A percentile compares a stretch with the other conserved stretches of the same genome.
These are phyloP conservation scores for Cercophora scortea DNA, from an alignment of 495 filamentous ascomycete species.

Conservation along the genomic window DNA sequence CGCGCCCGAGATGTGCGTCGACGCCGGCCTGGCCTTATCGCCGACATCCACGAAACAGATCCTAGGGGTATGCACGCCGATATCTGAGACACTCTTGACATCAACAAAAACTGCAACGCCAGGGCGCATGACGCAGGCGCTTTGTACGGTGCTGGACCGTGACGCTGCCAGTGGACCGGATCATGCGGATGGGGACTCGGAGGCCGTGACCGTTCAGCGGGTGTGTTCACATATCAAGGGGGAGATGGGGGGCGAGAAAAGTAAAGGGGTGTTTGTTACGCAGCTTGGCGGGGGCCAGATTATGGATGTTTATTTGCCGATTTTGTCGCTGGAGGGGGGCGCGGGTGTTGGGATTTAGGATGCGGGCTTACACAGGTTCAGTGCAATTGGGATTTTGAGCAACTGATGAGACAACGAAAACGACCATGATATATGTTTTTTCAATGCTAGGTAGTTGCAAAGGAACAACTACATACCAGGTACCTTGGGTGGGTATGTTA, in stretches of 20 bases:
- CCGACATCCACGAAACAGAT: constrained; percentile 15
- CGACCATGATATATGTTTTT: no score
- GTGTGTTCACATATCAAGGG: constrained; percentile 18
- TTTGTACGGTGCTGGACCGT: constrained; percentile 13
- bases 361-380: no score
- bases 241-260: constrained; percentile 8
- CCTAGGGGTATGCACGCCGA: constrained; percentile 14
- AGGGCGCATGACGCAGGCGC: constrained; percentile 9
- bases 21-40: constrained; percentile 9
- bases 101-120: not conserved
- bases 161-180: not conserved
- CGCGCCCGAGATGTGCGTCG: constrained; percentile 7
- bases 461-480: no score
- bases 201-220: constrained; percentile 12
- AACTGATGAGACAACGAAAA: no score
- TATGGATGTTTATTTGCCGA: constrained; percentile 17
- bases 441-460: no score
- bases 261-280: constrained; percentile 16
- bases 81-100: not conserved
- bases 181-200: not conserved
- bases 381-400: no score
- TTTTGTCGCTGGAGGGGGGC: no score
- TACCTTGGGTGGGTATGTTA: no score
- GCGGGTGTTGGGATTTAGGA: no score
- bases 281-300: constrained; percentile 19